A percentile compares a stretch with the other conserved stretches of the same genome.
Evolutionary conservation across 1,139 yeast species (phyloP).

Genomic region (Taphrina sp.): DNA sequence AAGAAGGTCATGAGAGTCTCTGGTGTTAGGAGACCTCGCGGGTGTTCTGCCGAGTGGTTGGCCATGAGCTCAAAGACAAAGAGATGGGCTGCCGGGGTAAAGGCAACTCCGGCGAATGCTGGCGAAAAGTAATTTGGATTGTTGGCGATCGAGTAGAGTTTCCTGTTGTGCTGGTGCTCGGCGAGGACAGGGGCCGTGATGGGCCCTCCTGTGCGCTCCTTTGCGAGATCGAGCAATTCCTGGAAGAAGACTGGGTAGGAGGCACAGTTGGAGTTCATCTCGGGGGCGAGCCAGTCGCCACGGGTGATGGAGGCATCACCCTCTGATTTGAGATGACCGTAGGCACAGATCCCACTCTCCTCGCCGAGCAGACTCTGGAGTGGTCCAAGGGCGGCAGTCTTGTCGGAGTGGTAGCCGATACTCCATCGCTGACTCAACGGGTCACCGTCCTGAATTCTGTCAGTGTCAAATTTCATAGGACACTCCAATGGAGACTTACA

Average conservation of each 20-base stretch:
- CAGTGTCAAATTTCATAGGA: too few relatives aligned
- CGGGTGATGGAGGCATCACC: constrained; percentile 11
- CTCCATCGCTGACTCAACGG: not conserved
- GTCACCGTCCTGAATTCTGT: too few relatives aligned
- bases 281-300: constrained; percentile 2
- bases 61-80: constrained; percentile 9
- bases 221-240: constrained; percentile 2
- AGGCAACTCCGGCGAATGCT: constrained; percentile 9
- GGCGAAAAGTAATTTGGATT: constrained; percentile 10
- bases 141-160: constrained; percentile 4
- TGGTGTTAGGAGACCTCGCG: constrained; percentile 8
- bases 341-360: not conserved
- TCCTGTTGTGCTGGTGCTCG: constrained; percentile 16
- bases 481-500: too few relatives aligned
- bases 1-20: constrained; percentile 9
- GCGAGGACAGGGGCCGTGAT: constrained; percentile 5
- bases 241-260: constrained; percentile 5
- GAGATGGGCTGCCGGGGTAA: constrained; percentile 10
- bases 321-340: constrained; percentile 7
- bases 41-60: constrained; percentile 9
- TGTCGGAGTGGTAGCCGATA: constrained; percentile 6
- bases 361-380: not conserved
- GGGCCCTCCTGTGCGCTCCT: constrained; percentile 13
- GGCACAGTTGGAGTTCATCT: constrained; percentile 8
- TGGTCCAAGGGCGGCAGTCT: not conserved